Conservation (phyloP, 163 green algal species). For the Chloromonas sp. region DNA sequence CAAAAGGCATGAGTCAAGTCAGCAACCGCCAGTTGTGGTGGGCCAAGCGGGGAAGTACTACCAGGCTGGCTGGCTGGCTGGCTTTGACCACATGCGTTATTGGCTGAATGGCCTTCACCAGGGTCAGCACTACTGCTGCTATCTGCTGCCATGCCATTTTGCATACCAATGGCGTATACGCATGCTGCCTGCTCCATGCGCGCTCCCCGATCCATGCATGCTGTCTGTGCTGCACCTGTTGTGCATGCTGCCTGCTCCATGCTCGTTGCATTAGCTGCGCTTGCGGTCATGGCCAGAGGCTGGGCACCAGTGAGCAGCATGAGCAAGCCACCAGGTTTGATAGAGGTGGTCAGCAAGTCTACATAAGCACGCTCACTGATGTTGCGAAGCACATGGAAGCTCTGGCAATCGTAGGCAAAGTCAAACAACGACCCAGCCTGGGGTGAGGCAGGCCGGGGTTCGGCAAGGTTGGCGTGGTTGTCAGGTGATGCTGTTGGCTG, state of each 20-base stretch:
- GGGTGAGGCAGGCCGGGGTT: background rate
- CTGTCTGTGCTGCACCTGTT: background rate
- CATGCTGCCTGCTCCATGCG: background rate
- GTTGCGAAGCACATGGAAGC: background rate
- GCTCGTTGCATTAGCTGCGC: background rate
- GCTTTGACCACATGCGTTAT: background rate
- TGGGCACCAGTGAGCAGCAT: constrained; percentile 1
- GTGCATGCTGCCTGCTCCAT: background rate
- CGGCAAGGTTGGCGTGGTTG: background rate
- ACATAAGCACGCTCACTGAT: background rate
- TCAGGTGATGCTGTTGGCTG: background rate
- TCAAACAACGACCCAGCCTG: background rate
- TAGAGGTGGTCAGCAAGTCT: constrained; percentile 1
- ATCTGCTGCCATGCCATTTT: too few species aligned
- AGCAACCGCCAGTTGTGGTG: background rate
- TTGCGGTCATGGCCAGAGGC: background rate
- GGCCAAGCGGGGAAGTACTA: background rate
- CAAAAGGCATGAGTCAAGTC: background rate
- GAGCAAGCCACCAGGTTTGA: background rate
- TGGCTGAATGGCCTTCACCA: background rate
- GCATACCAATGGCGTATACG: too few species aligned
- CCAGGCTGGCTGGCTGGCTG: background rate
- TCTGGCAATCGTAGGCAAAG: constrained; percentile 7
- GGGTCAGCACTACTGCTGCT: too few species aligned
- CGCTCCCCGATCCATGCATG: background rate